These are phyloP conservation scores for Paraphoma sp. DNA, from an alignment of 2,329 filamentous ascomycete genomes.

Conservation along the genomic window DNA sequence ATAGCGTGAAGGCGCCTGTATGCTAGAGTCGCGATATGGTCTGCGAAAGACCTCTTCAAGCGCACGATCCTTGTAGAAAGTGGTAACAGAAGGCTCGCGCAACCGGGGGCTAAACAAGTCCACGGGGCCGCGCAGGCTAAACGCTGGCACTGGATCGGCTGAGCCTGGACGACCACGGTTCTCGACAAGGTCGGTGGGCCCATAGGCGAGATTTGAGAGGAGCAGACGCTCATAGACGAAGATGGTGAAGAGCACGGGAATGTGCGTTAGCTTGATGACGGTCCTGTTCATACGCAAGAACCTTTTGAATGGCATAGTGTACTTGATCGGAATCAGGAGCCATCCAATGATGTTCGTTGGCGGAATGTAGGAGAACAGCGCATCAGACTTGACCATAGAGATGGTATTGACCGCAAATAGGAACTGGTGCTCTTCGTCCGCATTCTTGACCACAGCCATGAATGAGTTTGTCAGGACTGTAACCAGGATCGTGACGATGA, in stretches of 20 bases:
- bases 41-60: conserved; percentile 87
- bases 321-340: conserved; percentile 83
- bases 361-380: conserved; percentile 90
- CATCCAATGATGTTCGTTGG: conserved; percentile 92
- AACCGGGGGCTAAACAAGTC: conserved; percentile 79
- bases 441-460: conserved; percentile 92
- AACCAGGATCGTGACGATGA: conserved; percentile 92
- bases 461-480: conserved; percentile 97
- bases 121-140: conserved; percentile 45
- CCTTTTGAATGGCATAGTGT: conserved; percentile 76
- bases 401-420: conserved; percentile 96
- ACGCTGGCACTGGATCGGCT: conserved; percentile 59
- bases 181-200: conserved; percentile 86
- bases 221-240: conserved; percentile 86
- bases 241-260: conserved; percentile 84
- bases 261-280: conserved; percentile 89
- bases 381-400: conserved; percentile 98
- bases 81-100: conserved; percentile 85
- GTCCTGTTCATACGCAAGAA: conserved; percentile 89
- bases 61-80: conserved; percentile 87
- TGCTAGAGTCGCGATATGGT: conserved; percentile 67
- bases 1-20: conserved; percentile 39
- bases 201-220: conserved; percentile 76
- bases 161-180: conserved; percentile 67
- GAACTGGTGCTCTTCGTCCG: conserved; percentile 90